Base-by-base conservation (phyloP, 352 stramenopile genomes). In the Pythium myriotylum region DNA sequence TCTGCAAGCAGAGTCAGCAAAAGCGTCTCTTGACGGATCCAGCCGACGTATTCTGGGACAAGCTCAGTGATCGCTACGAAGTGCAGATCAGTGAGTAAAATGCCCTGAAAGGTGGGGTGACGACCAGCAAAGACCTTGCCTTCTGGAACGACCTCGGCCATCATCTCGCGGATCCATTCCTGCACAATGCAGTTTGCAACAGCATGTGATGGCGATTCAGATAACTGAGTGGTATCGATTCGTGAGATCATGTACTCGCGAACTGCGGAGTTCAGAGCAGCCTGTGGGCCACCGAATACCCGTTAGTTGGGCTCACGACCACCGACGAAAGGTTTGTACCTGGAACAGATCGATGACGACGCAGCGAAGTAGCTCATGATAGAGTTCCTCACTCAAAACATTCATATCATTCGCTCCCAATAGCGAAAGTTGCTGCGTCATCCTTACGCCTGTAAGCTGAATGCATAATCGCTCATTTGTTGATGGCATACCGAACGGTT, bases 101-200 rank as follows among this genome's bases (percentile, higher is more conserved):
- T n/a, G n/a, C n/a, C n/a, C n/a, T n/a, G n/a, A n/a, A n/a, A n/a
- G n/a, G n/a, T n/a, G n/a, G n/a, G n/a, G n/a, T n/a, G n/a, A n/a
- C n/a, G n/a, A n/a, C n/a, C n/a, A n/a, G n/a, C n/a, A n/a, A n/a
- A n/a, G n/a, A n/a, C n/a, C n/a, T n/a, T 65, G 73, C 77, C 74
- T 71, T 84, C 70, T 26, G 64, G 65, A 6, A 82, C 42, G 5
- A 84, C 26, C 32, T 79, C 68, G 1, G 22, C 26, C 8, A 71
- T 50, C 13, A 84, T 45, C n/a, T 81, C 76, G 4, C 43, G 42
- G n/a, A 62, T 55, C 65, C 62, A 73, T 17, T 81, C 72, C 24
- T 70, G 47, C 19, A 84, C 29, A 9, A 88, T 26, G 37, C 85
- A 76, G 0, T 41, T 33, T 20, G 72, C 65, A 12, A 88, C 56